Percentiles rank a stretch among this genome's conserved stretches.
Evolutionary conservation across 2,329 filamentous ascomycete genomes (phyloP).

Genomic region (Ophiostoma pallidulum): DNA sequence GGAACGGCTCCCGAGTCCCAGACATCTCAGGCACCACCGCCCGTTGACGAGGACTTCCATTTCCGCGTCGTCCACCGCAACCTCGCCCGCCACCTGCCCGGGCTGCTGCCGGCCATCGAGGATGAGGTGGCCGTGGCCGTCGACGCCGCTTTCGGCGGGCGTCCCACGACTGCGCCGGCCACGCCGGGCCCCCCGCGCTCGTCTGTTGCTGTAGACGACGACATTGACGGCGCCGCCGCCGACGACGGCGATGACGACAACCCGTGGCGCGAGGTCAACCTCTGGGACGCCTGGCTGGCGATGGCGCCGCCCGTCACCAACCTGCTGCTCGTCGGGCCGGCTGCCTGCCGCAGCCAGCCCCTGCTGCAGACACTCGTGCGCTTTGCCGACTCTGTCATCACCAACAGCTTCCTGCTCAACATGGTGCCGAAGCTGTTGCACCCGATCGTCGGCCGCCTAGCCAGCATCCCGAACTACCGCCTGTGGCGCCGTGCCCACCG

Average conservation of each 20-base stretch:
- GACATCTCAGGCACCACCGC: no score
- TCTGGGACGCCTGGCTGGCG: conserved; percentile 35
- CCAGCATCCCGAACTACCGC: conserved; percentile 36
- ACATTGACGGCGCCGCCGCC: neutral
- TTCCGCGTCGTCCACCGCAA: conserved; percentile 35
- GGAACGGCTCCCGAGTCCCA: no score
- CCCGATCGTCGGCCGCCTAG: conserved; percentile 37
- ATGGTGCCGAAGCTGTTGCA: conserved; percentile 39
- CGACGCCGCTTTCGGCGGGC: conserved; percentile 25
- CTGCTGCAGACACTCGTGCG: conserved; percentile 38
- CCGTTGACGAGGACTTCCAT: conserved; percentile 27
- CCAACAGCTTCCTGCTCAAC: conserved; percentile 35
- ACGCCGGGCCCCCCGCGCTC: no score
- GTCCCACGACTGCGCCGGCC: no score
- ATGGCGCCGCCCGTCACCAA: conserved; percentile 36
- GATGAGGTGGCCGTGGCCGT: conserved; percentile 30
- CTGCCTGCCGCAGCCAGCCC: conserved; percentile 31
- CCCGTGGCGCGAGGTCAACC: conserved; percentile 32
- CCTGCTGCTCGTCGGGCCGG: conserved; percentile 31
- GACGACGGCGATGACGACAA: conserved; percentile 9
- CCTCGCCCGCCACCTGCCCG: conserved; percentile 31
- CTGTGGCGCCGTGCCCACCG: conserved; percentile 36
- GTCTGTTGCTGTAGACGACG: no score
- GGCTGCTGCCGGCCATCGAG: conserved; percentile 32
- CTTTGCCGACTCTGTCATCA: conserved; percentile 41